Evolutionary conservation across 2,329 filamentous ascomycete species (phyloP).

Genomic region (Penicillium sp.): DNA sequence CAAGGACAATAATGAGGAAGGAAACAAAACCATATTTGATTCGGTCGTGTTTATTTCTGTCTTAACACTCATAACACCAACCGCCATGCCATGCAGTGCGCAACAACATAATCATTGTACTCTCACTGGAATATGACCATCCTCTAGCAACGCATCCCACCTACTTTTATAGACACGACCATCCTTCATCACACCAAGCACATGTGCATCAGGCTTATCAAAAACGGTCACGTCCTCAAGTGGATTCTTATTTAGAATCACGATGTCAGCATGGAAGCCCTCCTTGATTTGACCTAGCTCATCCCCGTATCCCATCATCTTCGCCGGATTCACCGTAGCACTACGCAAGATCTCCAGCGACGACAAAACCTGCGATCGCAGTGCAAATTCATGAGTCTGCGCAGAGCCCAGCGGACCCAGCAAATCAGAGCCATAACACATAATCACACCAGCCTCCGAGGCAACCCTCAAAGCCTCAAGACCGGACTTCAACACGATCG

Average conservation of each 20-base stretch:
- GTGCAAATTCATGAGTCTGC: conserved; percentile 50
- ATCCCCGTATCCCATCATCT: conserved; percentile 47
- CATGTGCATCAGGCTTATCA: conserved; percentile 46
- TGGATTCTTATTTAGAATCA: conserved; percentile 53
- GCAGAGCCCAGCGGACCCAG: conserved; percentile 49
- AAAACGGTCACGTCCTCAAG: conserved; percentile 54
- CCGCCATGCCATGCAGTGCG: neutral
- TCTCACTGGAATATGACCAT: conserved; percentile 21
- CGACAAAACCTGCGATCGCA: conserved; percentile 45
- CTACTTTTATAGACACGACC: conserved; percentile 47
- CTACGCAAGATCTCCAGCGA: conserved; percentile 46
- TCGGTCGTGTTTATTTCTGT: neutral
- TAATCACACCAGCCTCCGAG: conserved; percentile 52
- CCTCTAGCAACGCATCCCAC: conserved; percentile 21
- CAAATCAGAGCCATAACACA: conserved; percentile 57
- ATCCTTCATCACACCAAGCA: conserved; percentile 56
- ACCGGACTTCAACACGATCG: conserved; percentile 48
- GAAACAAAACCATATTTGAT: no score
- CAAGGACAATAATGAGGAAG: no score
- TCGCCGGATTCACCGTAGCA: conserved; percentile 54
- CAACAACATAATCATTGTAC: conserved; percentile 12
- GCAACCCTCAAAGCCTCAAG: conserved; percentile 49
- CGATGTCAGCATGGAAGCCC: conserved; percentile 52
- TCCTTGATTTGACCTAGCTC: conserved; percentile 51
- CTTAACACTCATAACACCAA: neutral